Percentiles rank a stretch among this genome's conserved stretches.
These are phyloP conservation scores for Pulveroboletus sp. DNA, from an alignment of 768 basidiomycete genomes.

Conservation along the genomic window DNA sequence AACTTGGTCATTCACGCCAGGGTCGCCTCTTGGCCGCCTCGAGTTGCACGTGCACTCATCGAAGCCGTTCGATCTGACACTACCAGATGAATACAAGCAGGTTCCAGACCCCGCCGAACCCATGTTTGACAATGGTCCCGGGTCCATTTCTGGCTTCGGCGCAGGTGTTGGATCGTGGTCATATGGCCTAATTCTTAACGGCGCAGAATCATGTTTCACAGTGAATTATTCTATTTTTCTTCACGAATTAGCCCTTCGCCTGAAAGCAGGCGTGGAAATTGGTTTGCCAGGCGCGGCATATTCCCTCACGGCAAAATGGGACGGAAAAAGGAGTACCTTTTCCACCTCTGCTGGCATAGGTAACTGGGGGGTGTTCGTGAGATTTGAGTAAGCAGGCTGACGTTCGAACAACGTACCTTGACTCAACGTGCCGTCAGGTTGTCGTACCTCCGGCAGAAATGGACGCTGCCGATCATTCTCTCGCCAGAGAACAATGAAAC, in stretches of 20 bases:
- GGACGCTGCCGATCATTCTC: slow-evolving; percentile 55
- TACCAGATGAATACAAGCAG: slow-evolving; percentile 21
- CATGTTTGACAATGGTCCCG: slow-evolving; percentile 32
- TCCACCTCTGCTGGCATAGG: slow-evolving; percentile 43
- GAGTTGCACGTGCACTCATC: slow-evolving; percentile 44
- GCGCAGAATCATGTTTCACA: slow-evolving; percentile 44
- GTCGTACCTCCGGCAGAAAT: slow-evolving; percentile 52
- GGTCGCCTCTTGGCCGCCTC: slow-evolving; percentile 26
- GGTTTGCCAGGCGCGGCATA: slow-evolving; percentile 44
- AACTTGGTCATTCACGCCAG: slow-evolving; percentile 25
- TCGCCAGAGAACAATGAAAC: slow-evolving; percentile 45
- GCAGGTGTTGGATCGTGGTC: slow-evolving; percentile 45
- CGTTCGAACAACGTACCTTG: slow-evolving; percentile 11
- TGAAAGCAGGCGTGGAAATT: slow-evolving; percentile 48
- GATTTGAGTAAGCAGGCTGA: slow-evolving; percentile 45
- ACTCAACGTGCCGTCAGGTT: slow-evolving; percentile 36
- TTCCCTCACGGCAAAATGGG: slow-evolving; percentile 48
- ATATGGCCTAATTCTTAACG: slow-evolving; percentile 46
- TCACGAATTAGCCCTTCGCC: slow-evolving; percentile 50
- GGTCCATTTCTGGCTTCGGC: slow-evolving; percentile 51
- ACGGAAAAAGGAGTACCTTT: slow-evolving; percentile 40
- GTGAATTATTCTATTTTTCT: slow-evolving; percentile 51
- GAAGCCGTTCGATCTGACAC: slow-evolving; percentile 35
- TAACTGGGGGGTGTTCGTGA: slow-evolving; percentile 46
- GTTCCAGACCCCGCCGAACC: slow-evolving; percentile 21